These are phyloP conservation scores for Bruguiera sexangula DNA, from an alignment of 345 rosid genomes.

Conservation along the genomic window DNA sequence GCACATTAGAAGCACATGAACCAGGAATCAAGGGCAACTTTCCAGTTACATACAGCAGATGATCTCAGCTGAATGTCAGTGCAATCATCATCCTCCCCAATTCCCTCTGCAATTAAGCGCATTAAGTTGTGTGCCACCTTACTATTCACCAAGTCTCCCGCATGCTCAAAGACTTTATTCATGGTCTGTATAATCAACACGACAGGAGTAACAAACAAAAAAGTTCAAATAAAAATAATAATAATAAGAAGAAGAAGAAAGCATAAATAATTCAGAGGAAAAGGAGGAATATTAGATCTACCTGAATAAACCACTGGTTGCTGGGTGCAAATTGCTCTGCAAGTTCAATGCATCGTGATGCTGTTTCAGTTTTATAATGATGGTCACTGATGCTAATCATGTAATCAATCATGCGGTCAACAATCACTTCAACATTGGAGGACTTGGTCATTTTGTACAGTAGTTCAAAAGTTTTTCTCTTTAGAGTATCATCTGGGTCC, in stretches of 20 bases:
- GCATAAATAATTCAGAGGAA: conserved; percentile 1
- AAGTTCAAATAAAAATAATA: conserved; percentile 11
- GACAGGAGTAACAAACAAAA: conserved; percentile 8
- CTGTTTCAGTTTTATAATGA: conserved; percentile 98
- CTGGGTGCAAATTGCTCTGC: conserved; percentile 99
- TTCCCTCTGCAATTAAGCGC: conserved; percentile 96
- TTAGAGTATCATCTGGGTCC: conserved; percentile 98
- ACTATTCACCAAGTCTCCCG: conserved; percentile 87
- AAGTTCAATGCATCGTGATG: conserved; percentile 90
- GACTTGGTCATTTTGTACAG: conserved; percentile 97
- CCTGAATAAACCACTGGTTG: conserved; percentile 98
- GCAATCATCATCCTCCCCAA: conserved; percentile 85
- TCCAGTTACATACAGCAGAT: conserved; percentile 73
- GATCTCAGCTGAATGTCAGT: conserved; percentile 88
- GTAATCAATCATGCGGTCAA: conserved; percentile 95
- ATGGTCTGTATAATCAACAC: conserved; percentile 53
- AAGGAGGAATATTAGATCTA: conserved; percentile 25
- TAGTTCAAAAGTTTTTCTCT: conserved; percentile 92
- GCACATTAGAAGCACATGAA: not conserved
- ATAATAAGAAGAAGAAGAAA: not conserved
- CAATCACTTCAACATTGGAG: conserved; percentile 94
- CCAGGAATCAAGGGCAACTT: conserved; percentile 14
- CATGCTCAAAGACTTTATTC: conserved; percentile 98
- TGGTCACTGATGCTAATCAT: conserved; percentile 88
- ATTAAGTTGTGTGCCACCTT: conserved; percentile 96